These are phyloP conservation scores for Tagetes erecta DNA, from an alignment of 129 eudicot genomes.

Conservation along the genomic window DNA sequence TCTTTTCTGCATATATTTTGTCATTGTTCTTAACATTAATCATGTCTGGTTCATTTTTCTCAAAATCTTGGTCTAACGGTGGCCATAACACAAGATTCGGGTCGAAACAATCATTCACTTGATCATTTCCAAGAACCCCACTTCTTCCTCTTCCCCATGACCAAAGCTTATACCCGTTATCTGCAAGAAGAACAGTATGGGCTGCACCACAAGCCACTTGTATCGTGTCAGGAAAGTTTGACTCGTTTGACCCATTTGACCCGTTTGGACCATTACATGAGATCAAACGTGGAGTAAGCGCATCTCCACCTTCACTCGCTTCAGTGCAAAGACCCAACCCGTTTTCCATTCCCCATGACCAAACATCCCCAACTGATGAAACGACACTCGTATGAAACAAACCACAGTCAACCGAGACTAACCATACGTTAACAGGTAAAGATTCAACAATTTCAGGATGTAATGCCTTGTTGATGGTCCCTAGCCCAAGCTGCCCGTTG, in stretches of 20 bases:
- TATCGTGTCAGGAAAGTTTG: constrained; percentile 50
- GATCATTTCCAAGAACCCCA: constrained; percentile 91
- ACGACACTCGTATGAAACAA: constrained; percentile 82
- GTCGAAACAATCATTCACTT: constrained; percentile 42
- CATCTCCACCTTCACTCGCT: constrained; percentile 76
- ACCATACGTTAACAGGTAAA: constrained; percentile 47
- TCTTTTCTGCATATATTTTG: constrained; percentile 12
- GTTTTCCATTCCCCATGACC: constrained; percentile 98
- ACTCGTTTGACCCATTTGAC: constrained; percentile 39
- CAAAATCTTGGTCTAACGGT: constrained; percentile 45
- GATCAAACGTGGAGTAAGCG: constrained; percentile 52
- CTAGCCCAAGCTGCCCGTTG: constrained; percentile 89
- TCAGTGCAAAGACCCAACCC: constrained; percentile 88
- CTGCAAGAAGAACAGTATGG: constrained; percentile 76
- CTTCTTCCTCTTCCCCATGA: constrained; percentile 94
- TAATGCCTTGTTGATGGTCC: constrained; percentile 45
- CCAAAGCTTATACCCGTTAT: constrained; percentile 71
- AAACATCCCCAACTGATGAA: constrained; percentile 87
- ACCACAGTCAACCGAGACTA: constrained; percentile 75
- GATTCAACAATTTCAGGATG: constrained; percentile 56
- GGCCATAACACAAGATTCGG: constrained; percentile 81
- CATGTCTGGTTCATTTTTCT: constrained; percentile 15
- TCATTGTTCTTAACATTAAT: constrained; percentile 12
- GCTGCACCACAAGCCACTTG: constrained; percentile 94
- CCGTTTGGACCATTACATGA: constrained; percentile 38